phyloP scores from a whole-genome alignment of 805 yeast genomes.

The Kazachstania bromeliacearum region DNA sequence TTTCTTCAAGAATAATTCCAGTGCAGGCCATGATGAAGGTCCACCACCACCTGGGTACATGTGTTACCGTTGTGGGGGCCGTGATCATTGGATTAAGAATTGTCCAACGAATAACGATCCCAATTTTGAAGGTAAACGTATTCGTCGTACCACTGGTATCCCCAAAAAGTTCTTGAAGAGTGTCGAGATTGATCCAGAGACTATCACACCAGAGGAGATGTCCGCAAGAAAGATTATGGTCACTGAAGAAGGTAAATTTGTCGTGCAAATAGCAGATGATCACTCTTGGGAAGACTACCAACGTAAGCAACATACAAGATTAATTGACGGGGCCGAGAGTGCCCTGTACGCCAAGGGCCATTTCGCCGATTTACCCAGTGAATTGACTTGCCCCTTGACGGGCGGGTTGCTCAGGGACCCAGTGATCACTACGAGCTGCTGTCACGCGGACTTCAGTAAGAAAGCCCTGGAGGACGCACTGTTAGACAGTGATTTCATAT shows the following conservation, averaged over 20 bases:
- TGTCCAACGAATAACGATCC: conserved; percentile 95
- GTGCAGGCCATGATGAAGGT: conserved; percentile 40
- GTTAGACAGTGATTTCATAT: conserved; percentile 75
- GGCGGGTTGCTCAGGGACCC: conserved; percentile 60
- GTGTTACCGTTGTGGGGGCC: conserved; percentile 93
- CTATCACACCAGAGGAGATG: conserved; percentile 59
- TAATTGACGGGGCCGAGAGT: conserved; percentile 34
- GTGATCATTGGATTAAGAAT: conserved; percentile 91
- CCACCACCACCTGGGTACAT: conserved; percentile 91
- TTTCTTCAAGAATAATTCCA: conserved; percentile 36
- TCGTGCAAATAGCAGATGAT: conserved; percentile 89
- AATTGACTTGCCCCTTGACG: conserved; percentile 61
- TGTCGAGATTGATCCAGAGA: conserved; percentile 40
- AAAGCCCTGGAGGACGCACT: conserved; percentile 55
- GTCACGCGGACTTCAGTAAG: conserved; percentile 49
- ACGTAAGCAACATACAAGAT: conserved; percentile 39
- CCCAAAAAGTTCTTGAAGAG: conserved; percentile 87
- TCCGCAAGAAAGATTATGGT: conserved; percentile 59
- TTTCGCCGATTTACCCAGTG: conserved; percentile 39
- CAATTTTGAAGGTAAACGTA: conserved; percentile 83
- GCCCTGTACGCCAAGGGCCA: conserved; percentile 39
- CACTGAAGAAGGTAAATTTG: conserved; percentile 91
- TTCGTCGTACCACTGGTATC: conserved; percentile 92
- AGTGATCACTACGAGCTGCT: conserved; percentile 72
- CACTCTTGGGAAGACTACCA: conserved; percentile 86